A percentile compares a stretch with the other conserved stretches of the same genome.
Evolutionary conservation across 129 eudicot species (phyloP).

Genomic region (Scalesia atractyloides): DNA sequence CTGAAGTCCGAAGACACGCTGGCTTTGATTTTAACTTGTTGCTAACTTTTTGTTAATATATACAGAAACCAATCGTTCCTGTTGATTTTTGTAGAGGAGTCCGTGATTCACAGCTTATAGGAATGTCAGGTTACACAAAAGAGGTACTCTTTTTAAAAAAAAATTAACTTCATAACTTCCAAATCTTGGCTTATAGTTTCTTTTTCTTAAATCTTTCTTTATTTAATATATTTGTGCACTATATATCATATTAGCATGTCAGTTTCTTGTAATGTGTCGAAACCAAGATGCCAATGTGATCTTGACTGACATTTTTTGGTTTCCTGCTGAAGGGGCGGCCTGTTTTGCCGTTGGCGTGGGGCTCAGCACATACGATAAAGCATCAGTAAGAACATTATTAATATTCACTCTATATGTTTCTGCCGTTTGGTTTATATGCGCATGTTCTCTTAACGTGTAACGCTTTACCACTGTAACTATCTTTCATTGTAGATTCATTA

Average conservation of each 20-base stretch:
- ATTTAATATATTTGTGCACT: not conserved
- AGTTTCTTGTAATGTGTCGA: not conserved
- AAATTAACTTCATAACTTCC: not conserved
- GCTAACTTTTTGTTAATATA: constrained; percentile 14
- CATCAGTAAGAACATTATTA: constrained; percentile 74
- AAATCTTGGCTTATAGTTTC: not conserved
- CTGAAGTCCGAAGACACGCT: not conserved
- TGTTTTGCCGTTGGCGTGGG: constrained; percentile 93
- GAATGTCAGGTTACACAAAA: constrained; percentile 88
- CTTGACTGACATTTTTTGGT: constrained; percentile 1
- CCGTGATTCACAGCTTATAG: constrained; percentile 92
- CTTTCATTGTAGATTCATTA: constrained; percentile 63
- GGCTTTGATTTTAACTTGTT: constrained; percentile 3
- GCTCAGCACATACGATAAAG: constrained; percentile 94
- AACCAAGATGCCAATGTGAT: constrained; percentile 2
- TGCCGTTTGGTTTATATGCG: constrained; percentile 14
- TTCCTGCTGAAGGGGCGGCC: constrained; percentile 73
- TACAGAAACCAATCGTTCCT: constrained; percentile 93
- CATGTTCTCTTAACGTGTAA: not conserved
- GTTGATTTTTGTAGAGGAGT: constrained; percentile 67
- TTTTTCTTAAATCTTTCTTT: not conserved
- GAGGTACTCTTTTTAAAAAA: constrained; percentile 49
- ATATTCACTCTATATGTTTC: not conserved
- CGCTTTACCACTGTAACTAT: not conserved
- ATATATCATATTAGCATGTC: not conserved